Percentiles rank a stretch among this genome's conserved stretches.
These are phyloP conservation scores for Eucalyptus regnans DNA, from an alignment of 345 rosid species.

Conservation along the genomic window DNA sequence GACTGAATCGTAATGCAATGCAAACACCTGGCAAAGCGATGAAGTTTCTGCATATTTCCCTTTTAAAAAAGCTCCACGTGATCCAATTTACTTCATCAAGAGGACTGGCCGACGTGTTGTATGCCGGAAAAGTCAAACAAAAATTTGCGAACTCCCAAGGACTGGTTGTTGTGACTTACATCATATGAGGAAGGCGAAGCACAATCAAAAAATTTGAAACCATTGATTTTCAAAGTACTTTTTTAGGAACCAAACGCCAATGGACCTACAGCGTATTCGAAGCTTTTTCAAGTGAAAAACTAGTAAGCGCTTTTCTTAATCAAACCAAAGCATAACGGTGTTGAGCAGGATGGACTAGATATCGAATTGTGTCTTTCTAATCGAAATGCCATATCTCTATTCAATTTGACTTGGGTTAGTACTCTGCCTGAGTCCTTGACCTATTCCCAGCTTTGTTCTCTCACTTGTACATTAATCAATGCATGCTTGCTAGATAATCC, in stretches of 20 bases:
- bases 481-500: not conserved
- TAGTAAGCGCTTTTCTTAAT: not conserved
- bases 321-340: not conserved
- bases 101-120: not conserved
- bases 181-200: not conserved
- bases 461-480: not conserved
- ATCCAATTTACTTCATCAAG: not conserved
- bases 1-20: not conserved
- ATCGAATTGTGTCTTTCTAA: not conserved
- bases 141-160: not conserved
- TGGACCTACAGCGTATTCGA: not conserved
- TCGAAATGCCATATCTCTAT: not conserved
- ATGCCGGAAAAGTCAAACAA: not conserved
- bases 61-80: not conserved
- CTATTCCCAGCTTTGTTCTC: not conserved
- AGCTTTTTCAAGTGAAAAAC: not conserved
- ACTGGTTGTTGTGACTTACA: not conserved
- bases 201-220: not conserved
- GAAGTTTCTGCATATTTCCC: not conserved
- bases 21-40: not conserved
- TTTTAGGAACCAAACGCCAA: not conserved
- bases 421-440: not conserved
- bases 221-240: not conserved
- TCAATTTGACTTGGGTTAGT: not conserved
- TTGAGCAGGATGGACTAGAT: not conserved